These are phyloP conservation scores for Meyerozyma guilliermondii DNA, from an alignment of 1,139 yeast species.

Conservation along the genomic window DNA sequence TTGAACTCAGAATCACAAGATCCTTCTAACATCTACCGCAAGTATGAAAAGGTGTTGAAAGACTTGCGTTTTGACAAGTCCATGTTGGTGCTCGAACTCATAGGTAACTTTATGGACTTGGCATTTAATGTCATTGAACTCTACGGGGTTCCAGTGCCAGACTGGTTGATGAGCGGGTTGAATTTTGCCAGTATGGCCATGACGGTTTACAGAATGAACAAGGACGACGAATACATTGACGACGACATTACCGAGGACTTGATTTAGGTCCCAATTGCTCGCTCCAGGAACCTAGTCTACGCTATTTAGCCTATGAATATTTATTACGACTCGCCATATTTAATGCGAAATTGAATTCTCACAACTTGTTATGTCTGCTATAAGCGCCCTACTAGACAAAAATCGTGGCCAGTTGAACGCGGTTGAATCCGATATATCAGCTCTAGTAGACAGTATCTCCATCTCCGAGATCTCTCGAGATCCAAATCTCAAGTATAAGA, in stretches of 20 bases:
- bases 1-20: constrained; percentile 1
- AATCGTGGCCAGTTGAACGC: background rate
- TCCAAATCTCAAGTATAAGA: background rate
- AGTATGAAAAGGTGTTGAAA: constrained; percentile 37
- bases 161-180: constrained; percentile 40
- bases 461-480: background rate
- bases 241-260: constrained; percentile 44
- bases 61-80: constrained; percentile 42
- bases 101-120: constrained; percentile 42
- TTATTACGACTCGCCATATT: background rate
- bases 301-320: background rate
- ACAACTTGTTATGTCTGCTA: background rate
- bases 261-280: constrained; percentile 14
- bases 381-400: background rate
- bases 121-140: constrained; percentile 39
- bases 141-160: constrained; percentile 33
- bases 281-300: too few relatives aligned
- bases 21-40: constrained; percentile 18
- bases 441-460: background rate
- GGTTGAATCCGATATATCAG: background rate
- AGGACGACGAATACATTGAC: constrained; percentile 45
- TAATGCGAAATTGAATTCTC: background rate
- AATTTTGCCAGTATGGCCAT: constrained; percentile 44
- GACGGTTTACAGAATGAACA: constrained; percentile 49
- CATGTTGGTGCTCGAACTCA: constrained; percentile 39